Base-by-base conservation (phyloP, 164 flowering plant species). In the Cinnamomum chago region DNA sequence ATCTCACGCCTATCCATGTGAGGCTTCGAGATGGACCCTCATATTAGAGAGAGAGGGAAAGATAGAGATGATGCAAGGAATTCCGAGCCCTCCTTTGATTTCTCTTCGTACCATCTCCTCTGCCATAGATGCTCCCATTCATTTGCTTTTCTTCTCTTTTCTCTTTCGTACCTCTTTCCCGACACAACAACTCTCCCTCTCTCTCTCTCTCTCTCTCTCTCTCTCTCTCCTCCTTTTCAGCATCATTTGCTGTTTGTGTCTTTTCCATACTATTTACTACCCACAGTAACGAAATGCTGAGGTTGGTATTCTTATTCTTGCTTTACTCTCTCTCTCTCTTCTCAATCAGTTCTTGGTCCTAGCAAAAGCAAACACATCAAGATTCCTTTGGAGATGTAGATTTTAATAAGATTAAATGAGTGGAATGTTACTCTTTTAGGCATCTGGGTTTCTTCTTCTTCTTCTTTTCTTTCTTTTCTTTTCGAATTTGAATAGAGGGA, bases 81-180 rank as follows among this genome's bases (percentile, higher is more conserved):
- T 71, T 71, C 73, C 73, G 73, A 58, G 73, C 73, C 73, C 18
- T 5, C 65, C 65, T 55, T 71, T 71, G 22, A 25, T 25, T 58
- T 71, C 47, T 11, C 25, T 58, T 58, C 65, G 65, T 70, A 50
- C 72, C 28, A 11, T 67, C 40, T 67, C 10, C 69, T 15, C 69
- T 67, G 69, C 69, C 69, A 67, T 67, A 33, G 35, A 67, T 30
- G 69, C 33, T 67, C 28, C 47, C 69, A 15, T 27, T 30, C 47
- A 30, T 25, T 30, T 28, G 35, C 69, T 67, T 67, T 67, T 67
- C 69, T 20, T 67, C 28, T 25, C 68, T 28, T 24, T 66, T 15
- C 68, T 66, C 47, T 40, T 40, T 40, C 10, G 47, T 5, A 40
- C 11, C 47, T 30, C 18, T 30, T 17, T 13, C 7, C 35, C 30